Evolutionary conservation across 345 rosid genomes (phyloP), one percentile per base, ranked within the genome.

Genomic region (Mangifera indica): DNA sequence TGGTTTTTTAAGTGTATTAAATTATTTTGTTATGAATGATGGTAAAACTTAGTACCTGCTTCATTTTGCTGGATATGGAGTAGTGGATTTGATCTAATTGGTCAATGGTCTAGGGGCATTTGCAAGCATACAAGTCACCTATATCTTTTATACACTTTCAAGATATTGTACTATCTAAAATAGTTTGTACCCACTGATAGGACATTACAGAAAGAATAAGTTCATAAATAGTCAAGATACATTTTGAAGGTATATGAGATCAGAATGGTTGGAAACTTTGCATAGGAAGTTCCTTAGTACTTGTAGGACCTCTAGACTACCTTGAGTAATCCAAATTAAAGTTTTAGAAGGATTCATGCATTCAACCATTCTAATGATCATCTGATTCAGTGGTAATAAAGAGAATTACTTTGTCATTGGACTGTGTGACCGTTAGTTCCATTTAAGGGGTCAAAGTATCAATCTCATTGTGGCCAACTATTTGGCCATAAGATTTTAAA

Each of bases 21-120:
- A 69, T 24, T 60, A 61, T 75, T 55, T 18, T 70, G 15, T 48
- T 10, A 45, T 57, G 8, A 29, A 32, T 61, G 57, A 61, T 53
- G 44, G 48, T 34, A 69, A 40, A 29, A 55, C 1, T 18, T 52
- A 4, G 51, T 60, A 71, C 54, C 67, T 44, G 11, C 17, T 32
- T 69, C 42, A 25, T 40, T 46, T 40, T 32, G 10, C 55, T 18
- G 56, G 24, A 14, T 55, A 44, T 69, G 72, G 13, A 24, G 17
- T 49, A 7, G 13, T 14, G 73, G 66, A 45, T 45, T 46, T 58
- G 40, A 48, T 69, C 15, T 69, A 57, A 24, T n/a, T 10, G 56
- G 12, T 51, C 21, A 63, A 26, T 63, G 26, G n/a, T 42, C 21
- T 2, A 21, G 34, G 21, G 52, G 24, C 53, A 8, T 34, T 13